These are phyloP conservation scores for Claviceps sp. DNA, from an alignment of 2,329 filamentous ascomycete species.

Conservation along the genomic window DNA sequence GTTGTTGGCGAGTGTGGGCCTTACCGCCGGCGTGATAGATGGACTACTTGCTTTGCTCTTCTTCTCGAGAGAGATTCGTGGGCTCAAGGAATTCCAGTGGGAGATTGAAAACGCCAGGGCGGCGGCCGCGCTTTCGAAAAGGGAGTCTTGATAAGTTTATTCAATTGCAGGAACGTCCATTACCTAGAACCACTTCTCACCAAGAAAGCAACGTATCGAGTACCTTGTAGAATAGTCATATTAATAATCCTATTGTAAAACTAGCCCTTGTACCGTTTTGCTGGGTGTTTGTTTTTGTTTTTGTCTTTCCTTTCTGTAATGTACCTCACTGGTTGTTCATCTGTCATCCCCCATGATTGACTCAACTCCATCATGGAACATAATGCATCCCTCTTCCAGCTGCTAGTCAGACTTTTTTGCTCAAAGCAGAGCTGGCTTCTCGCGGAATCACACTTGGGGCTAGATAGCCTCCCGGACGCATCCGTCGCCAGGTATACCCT, in stretches of 20 bases:
- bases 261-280: background rate
- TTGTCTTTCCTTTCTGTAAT: background rate
- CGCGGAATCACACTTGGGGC: slow-evolving; percentile 4
- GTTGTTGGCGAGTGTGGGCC: slow-evolving; percentile 62
- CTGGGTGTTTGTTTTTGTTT: background rate
- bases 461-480: slow-evolving; percentile 21
- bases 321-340: too few species aligned
- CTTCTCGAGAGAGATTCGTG: slow-evolving; percentile 68
- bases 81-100: slow-evolving; percentile 85
- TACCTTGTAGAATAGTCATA: slow-evolving; percentile 1
- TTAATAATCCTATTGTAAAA: background rate
- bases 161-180: too few species aligned
- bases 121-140: slow-evolving; percentile 14
- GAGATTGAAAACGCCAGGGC: slow-evolving; percentile 62
- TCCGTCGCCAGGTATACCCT: slow-evolving; percentile 71
- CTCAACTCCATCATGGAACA: background rate
- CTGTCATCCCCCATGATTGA: background rate
- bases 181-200: background rate
- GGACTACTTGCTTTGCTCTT: slow-evolving; percentile 81
- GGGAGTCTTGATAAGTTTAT: background rate
- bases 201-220: background rate
- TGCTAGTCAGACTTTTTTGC: background rate
- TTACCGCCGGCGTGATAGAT: slow-evolving; percentile 66
- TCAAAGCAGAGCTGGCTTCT: slow-evolving; percentile 1
- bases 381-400: background rate